These are phyloP conservation scores for Dactylonectria estremocensis DNA, from an alignment of 2,329 filamentous ascomycete species.

Conservation along the genomic window DNA sequence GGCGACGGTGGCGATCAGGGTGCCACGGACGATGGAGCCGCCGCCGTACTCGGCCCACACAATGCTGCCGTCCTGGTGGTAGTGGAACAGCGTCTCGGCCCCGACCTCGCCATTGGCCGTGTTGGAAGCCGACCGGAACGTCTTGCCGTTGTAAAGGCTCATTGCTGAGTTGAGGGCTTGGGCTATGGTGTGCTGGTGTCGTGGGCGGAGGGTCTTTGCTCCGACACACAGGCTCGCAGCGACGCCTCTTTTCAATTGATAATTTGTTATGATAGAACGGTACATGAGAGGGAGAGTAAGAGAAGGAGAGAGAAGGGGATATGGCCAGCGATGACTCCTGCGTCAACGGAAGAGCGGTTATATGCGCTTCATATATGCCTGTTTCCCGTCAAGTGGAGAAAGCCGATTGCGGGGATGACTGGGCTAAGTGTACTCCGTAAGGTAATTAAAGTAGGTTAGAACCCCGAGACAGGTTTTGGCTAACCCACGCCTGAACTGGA, in stretches of 20 bases:
- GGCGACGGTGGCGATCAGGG: slow-evolving; percentile 41
- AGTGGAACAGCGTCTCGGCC: slow-evolving; percentile 44
- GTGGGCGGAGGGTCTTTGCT: not conserved
- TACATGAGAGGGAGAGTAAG: slow-evolving; percentile 29
- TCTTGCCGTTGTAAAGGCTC: slow-evolving; percentile 37
- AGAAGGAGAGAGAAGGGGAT: slow-evolving; percentile 3
- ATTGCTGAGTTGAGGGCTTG: slow-evolving; percentile 9
- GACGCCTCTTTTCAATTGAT: slow-evolving; percentile 33
- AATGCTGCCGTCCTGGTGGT: slow-evolving; percentile 45
- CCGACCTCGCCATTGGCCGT: slow-evolving; percentile 46
- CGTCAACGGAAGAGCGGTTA: slow-evolving; percentile 25
- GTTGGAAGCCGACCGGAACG: slow-evolving; percentile 37
- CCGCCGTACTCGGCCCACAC: slow-evolving; percentile 49
- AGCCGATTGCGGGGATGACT: slow-evolving; percentile 34
- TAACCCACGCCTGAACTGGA: too few relatives aligned
- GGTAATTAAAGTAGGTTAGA: slow-evolving; percentile 12
- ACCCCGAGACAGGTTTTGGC: too few relatives aligned
- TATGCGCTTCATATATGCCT: slow-evolving; percentile 26
- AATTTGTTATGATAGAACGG: slow-evolving; percentile 29
- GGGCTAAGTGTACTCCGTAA: slow-evolving; percentile 6
- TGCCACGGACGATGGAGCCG: slow-evolving; percentile 42
- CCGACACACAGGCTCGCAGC: slow-evolving; percentile 20
- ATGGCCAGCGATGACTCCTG: slow-evolving; percentile 27
- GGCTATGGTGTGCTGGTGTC: not conserved
- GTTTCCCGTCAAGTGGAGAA: slow-evolving; percentile 19